Conservation (phyloP, 768 basidiomycete genomes). For the Termitomyces sp. region DNA sequence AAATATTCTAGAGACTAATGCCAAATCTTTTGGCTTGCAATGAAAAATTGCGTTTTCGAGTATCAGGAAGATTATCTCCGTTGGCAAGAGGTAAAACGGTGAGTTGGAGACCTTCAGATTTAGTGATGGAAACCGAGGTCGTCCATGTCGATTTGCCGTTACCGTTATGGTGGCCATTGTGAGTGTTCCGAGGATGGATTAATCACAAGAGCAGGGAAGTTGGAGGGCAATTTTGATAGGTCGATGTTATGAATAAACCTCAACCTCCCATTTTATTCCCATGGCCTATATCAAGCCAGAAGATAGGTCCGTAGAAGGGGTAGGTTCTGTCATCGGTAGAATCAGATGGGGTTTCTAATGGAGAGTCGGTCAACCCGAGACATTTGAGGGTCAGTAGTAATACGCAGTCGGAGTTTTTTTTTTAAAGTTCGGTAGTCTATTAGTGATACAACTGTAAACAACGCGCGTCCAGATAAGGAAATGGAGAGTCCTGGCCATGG, state of each 20-base stretch:
- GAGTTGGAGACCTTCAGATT: conserved; percentile 19
- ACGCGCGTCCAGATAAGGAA: no score
- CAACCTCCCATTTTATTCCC: background rate
- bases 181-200: background rate
- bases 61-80: conserved; percentile 34
- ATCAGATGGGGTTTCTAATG: background rate
- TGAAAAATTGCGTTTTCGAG: conserved; percentile 30
- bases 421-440: no score
- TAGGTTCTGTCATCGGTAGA: background rate
- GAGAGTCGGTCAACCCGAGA: background rate
- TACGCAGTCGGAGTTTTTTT: no score
- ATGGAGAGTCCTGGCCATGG: no score
- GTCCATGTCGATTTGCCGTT: background rate
- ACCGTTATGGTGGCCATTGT: conserved; percentile 11
- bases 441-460: no score
- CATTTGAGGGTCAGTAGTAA: no score
- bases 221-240: background rate
- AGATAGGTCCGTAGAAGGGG: background rate
- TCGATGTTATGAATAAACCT: background rate
- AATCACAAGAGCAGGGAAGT: background rate
- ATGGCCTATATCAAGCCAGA: background rate
- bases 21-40: conserved; percentile 25
- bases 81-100: conserved; percentile 28
- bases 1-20: conserved; percentile 28
- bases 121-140: conserved; percentile 10